Evolutionary conservation across 2,329 filamentous ascomycete species (phyloP).

Genomic region (Fonsecaea pedrosoi): DNA sequence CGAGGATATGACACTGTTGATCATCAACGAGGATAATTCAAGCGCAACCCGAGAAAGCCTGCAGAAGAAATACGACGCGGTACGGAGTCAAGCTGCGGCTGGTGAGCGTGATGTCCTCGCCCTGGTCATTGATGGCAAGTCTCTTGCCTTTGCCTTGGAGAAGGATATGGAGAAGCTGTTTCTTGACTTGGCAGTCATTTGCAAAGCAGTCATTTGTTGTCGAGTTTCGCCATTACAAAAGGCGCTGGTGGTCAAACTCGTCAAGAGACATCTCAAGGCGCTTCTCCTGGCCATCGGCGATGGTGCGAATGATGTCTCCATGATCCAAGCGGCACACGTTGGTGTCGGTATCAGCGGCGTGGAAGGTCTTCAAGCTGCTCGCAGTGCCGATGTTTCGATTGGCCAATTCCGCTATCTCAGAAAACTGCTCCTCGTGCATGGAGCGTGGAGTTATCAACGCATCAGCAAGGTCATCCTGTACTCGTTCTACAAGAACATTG

Average conservation of each 20-base stretch:
- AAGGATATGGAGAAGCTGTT: constrained; percentile 93
- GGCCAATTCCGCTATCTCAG: constrained; percentile 94
- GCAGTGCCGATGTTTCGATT: constrained; percentile 94
- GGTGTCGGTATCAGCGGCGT: constrained; percentile 96
- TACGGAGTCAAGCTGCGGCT: constrained; percentile 76
- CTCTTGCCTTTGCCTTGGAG: constrained; percentile 89
- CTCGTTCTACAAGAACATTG: constrained; percentile 99
- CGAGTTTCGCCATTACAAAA: constrained; percentile 95
- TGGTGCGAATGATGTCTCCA: constrained; percentile 98
- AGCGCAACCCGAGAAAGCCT: constrained; percentile 84
- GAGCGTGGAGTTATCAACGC: constrained; percentile 96
- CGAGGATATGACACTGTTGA: constrained; percentile 97
- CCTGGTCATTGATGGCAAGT: constrained; percentile 94
- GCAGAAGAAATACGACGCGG: constrained; percentile 90
- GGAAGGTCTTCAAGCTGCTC: constrained; percentile 94
- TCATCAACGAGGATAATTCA: constrained; percentile 88
- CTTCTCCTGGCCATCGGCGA: constrained; percentile 96
- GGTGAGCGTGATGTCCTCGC: constrained; percentile 78
- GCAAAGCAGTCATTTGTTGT: constrained; percentile 97
- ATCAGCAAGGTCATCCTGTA: constrained; percentile 97
- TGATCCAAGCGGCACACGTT: constrained; percentile 99
- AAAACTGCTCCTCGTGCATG: constrained; percentile 92
- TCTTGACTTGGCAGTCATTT: constrained; percentile 89
- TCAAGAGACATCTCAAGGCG: constrained; percentile 90
- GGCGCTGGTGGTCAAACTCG: constrained; percentile 94